Evolutionary conservation across 23 red algal species (phyloP), one percentile per base, ranked within the genome.

Genomic region (Pyropia yezoensis): DNA sequence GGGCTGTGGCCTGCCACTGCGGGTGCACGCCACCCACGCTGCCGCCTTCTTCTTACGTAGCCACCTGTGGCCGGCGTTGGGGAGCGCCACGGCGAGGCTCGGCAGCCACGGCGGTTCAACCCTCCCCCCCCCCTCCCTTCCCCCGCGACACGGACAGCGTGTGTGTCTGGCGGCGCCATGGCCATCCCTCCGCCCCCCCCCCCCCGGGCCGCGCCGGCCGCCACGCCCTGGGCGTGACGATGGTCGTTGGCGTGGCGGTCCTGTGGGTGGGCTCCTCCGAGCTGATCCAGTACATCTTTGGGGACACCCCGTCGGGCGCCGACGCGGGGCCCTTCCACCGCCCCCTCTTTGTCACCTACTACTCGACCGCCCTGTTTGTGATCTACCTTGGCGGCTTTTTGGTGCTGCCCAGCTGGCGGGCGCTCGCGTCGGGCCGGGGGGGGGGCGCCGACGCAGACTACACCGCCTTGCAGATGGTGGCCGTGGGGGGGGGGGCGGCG

Each of bases 251-350:
- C 16, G 93, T 97, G 11, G 93, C 93, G 22, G 16, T 82, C 23
- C 80, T 97, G 12, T 97, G 93, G 93, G 85, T 89, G 2, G 66
- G 76, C 21, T 82, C 85, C 3, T 73, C 83, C 18, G 83, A 88
- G 71, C 49, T 97, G 25, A 88, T 87, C 25, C 93, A 97, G 52
- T 54, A 28, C 20, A 80, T 90, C 54, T 84, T 97, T 25, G 66
- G 76, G 32, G 65, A 27, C 18, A 15, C 23, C 22, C 16, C 60
- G 3, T 57, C 33, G 12, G 56, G 59, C 22, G 25, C 56, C 30
- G 39, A 6, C 7, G 27, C 12, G 8, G 18, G 4, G 45, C 21
- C 52, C 33, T 87, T 68, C 49, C 65, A 81, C 27, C 81, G 90
- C 52, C 93, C 93, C 20, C 75, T 86, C 32, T 89, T 97, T 25